Evolutionary conservation across 2,329 filamentous ascomycete species (phyloP), one percentile per base, ranked within the genome.

Genomic region (Cercospora janseana): DNA sequence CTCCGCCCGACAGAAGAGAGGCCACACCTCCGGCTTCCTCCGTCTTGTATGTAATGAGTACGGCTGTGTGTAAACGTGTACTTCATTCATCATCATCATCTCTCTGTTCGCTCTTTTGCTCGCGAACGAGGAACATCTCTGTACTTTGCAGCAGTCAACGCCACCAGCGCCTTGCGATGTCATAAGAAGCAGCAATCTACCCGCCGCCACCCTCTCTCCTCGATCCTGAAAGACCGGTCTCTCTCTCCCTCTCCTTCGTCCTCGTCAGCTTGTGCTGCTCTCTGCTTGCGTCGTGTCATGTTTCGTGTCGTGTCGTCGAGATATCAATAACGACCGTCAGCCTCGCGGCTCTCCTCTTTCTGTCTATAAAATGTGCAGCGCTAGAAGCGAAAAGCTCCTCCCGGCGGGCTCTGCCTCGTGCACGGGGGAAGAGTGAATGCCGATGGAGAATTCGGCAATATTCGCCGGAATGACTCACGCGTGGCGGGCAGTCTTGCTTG

Each of bases 151-250:
- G 15, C 12, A 21, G 12, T 26, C 20, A 32, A 42, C 46, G 26
- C 46, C 46, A 48, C 46, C 46, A 49, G 46, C 46, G 38, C 46
- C 46, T 15, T 42, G 38, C 46, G 37, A 49, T 49, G 46, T 29
- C 15, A 35, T 27, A 24, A 40, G 31, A 27, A 42, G 28, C 35
- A 21, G 18, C 27, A 18, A 15, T 35, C 24, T 32, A 27, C 41
- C 28, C 23, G 26, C 26, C 15, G 35, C 13, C n/a, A n/a, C n/a
- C n/a, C n/a, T n/a, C n/a, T n/a, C n/a, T n/a, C 29, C 29, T 15
- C n/a, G 31, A 27, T 38, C 31, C 34, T 41, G 8, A 27, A 24
- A 32, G 24, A 31, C 34, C 18, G 41, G 7, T 31, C 13, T 29
- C 27, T 40, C 35, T 40, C 26, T 24, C 26, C 20, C 35, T 40